A percentile compares a stretch with the other conserved stretches of the same genome.
Conservation (phyloP, 1,139 yeast species). For the Geotrichum carabidarum region DNA sequence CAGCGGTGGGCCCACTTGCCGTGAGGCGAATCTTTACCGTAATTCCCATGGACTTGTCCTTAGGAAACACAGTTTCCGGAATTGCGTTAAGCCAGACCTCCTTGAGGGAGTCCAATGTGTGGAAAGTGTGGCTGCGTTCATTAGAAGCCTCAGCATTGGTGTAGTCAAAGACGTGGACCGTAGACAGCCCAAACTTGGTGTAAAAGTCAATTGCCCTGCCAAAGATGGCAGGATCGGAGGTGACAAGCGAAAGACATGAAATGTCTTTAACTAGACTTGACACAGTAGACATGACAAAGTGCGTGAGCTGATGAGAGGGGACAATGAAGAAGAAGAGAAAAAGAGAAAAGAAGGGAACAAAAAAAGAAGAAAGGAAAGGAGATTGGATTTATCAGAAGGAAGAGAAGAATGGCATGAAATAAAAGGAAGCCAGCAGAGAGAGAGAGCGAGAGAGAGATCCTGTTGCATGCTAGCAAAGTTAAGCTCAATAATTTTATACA, state of each 20-base stretch:
- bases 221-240: constrained; percentile 47
- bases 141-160: constrained; percentile 27
- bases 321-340: background rate
- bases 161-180: constrained; percentile 42
- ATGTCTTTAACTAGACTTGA: constrained; percentile 29
- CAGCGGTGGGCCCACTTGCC: constrained; percentile 25
- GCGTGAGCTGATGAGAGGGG: background rate
- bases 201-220: constrained; percentile 50
- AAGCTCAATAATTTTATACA: too few relatives aligned
- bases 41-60: constrained; percentile 25
- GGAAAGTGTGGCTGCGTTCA: constrained; percentile 27
- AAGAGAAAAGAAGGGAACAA: background rate
- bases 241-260: constrained; percentile 54
- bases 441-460: too few relatives aligned
- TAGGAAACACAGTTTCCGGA: constrained; percentile 17
- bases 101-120: constrained; percentile 27
- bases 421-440: too few relatives aligned
- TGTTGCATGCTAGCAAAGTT: too few relatives aligned
- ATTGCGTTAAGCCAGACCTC: constrained; percentile 32
- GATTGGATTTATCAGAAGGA: background rate
- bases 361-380: background rate
- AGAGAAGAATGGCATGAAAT: background rate
- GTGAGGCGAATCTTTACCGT: constrained; percentile 36
- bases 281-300: constrained; percentile 1
- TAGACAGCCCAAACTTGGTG: constrained; percentile 51